Evolutionary conservation across 176 grass and related monocot genomes (phyloP).

Genomic region (Avena atlantica): DNA sequence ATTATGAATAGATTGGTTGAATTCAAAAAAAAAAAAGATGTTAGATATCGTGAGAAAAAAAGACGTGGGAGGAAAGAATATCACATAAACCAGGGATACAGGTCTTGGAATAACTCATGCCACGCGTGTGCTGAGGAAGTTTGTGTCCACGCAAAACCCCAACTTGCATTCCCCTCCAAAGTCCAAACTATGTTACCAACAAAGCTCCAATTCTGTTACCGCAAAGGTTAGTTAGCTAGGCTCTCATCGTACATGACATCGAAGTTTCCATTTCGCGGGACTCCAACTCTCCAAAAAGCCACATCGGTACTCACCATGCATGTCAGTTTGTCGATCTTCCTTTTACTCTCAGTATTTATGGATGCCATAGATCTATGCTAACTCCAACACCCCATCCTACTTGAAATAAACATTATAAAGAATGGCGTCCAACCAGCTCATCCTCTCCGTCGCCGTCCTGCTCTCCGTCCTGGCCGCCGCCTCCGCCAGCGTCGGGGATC

Average conservation of each 20-base stretch:
- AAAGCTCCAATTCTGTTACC: neutral
- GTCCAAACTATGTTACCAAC: neutral
- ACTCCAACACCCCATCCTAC: neutral
- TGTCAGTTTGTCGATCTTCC: neutral
- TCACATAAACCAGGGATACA: neutral
- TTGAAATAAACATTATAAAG: neutral
- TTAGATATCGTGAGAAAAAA: neutral
- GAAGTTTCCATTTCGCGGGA: neutral
- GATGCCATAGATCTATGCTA: neutral
- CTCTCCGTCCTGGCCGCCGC: neutral
- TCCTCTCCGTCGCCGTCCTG: neutral
- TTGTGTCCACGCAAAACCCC: neutral
- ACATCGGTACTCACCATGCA: neutral
- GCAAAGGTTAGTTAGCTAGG: neutral
- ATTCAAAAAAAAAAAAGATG: too few relatives aligned
- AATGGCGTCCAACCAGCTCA: neutral
- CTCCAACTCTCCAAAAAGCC: neutral
- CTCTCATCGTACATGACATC: neutral
- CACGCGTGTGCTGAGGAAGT: neutral
- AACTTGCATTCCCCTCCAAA: neutral
- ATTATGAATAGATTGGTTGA: too few relatives aligned
- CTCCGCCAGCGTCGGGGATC: neutral
- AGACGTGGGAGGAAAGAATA: neutral
- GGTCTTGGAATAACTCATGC: neutral
- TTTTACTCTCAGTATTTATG: neutral